Conservation (phyloP, 176 grass and related monocot genomes). For the Oryza glumipatula region DNA sequence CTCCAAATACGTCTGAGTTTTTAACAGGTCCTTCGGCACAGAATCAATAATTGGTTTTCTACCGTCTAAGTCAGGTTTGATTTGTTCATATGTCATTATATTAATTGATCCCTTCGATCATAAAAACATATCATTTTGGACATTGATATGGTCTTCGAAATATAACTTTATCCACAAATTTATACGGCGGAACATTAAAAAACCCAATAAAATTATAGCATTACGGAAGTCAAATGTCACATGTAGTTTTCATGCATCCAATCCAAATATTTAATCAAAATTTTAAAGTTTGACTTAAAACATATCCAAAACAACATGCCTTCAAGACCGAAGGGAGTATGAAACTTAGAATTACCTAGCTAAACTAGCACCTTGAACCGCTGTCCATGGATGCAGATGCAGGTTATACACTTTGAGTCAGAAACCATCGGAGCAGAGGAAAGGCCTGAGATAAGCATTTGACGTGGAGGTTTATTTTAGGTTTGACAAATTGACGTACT, state of each 20-base stretch:
- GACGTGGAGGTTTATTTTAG: conserved; percentile 14
- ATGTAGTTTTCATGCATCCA: neutral
- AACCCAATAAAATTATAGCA: neutral
- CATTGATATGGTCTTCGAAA: neutral
- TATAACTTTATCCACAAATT: neutral
- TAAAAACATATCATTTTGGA: neutral
- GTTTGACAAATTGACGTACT: neutral
- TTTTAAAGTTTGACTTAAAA: neutral
- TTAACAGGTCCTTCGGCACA: too few species aligned
- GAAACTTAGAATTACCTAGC: neutral
- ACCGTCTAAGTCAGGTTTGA: neutral
- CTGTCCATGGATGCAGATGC: neutral
- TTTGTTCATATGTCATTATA: neutral
- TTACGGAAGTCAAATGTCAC: neutral
- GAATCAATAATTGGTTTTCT: too few species aligned
- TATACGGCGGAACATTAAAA: neutral
- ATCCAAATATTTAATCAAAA: neutral
- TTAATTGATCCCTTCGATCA: neutral
- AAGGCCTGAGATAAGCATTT: neutral
- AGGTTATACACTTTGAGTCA: neutral
- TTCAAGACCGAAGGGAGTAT: neutral
- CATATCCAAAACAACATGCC: neutral
- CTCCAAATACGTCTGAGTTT: too few species aligned
- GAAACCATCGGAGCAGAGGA: neutral
- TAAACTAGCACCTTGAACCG: neutral